Conservation (phyloP, 192 early-diverging fungal species). For the Phycomyces nitens region DNA sequence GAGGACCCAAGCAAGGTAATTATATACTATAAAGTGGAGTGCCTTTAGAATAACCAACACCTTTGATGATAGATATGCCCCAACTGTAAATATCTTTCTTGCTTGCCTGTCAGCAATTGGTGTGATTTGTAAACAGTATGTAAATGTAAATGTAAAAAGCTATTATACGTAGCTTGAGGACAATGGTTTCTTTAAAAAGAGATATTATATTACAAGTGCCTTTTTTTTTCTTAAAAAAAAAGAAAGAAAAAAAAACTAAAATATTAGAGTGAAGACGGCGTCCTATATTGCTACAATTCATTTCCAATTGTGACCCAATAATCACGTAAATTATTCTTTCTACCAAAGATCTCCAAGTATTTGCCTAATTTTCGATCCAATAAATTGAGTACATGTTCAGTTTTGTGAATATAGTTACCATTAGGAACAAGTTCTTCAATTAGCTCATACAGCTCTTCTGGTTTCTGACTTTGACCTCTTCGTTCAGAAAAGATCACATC, state of each 20-base stretch:
- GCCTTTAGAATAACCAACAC: neutral
- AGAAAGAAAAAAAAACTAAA: too few species aligned
- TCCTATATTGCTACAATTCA: slow-evolving; percentile 62
- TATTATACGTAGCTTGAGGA: neutral
- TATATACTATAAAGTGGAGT: neutral
- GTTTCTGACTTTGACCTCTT: slow-evolving; percentile 94
- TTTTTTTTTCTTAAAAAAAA: slow-evolving; percentile 13
- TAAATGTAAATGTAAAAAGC: neutral
- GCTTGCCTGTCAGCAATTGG: slow-evolving; percentile 48
- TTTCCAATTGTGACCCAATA: slow-evolving; percentile 98
- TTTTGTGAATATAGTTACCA: slow-evolving; percentile 38
- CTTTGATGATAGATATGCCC: slow-evolving; percentile 39
- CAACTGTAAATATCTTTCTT: slow-evolving; percentile 61
- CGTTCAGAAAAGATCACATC: slow-evolving; percentile 94
- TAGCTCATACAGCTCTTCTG: slow-evolving; percentile 92
- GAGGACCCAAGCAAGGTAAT: slow-evolving; percentile 27
- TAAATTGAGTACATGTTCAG: neutral
- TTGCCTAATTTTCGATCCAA: slow-evolving; percentile 46
- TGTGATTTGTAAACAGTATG: slow-evolving; percentile 36
- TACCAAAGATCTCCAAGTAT: slow-evolving; percentile 94
- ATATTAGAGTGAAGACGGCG: too few species aligned
- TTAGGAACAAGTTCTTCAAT: slow-evolving; percentile 91
- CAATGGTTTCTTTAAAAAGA: too few species aligned
- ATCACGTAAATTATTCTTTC: slow-evolving; percentile 93
- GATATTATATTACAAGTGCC: neutral